Conservation (phyloP, 805 yeast genomes). For the Sugiyamaella chiloensis region DNA sequence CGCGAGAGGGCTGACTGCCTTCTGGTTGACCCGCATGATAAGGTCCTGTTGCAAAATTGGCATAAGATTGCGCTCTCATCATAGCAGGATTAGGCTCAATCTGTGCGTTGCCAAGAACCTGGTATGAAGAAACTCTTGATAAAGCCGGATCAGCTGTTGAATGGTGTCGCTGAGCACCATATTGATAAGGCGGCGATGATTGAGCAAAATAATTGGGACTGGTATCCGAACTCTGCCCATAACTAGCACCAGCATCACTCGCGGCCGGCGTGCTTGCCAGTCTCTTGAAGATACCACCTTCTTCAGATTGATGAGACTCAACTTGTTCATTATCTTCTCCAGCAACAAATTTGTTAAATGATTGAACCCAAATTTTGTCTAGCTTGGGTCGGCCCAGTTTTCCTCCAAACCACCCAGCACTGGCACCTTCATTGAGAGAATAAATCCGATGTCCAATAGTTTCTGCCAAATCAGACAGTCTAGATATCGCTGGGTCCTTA, state of each 20-base stretch:
- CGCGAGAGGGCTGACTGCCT: background rate
- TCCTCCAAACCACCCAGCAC: constrained; percentile 67
- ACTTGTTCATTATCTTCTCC: constrained; percentile 52
- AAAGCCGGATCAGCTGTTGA: background rate
- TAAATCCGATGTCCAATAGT: constrained; percentile 39
- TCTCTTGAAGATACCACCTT: constrained; percentile 28
- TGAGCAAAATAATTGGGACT: background rate
- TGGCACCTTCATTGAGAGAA: constrained; percentile 24
- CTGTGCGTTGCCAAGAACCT: background rate
- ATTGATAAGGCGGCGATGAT: constrained; percentile 9
- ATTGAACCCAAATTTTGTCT: constrained; percentile 86
- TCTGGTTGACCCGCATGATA: background rate
- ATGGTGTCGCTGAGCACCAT: background rate
- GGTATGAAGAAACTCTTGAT: background rate
- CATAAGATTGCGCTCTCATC: background rate
- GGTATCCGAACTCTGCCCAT: constrained; percentile 7
- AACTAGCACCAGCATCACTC: no score
- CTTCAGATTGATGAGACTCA: constrained; percentile 15
- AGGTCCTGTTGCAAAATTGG: background rate
- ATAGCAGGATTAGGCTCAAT: background rate
- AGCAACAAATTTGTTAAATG: constrained; percentile 73
- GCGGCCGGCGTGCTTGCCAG: constrained; percentile 28
- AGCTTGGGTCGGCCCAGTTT: constrained; percentile 46
- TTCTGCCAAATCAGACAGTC: constrained; percentile 39
- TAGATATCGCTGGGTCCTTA: constrained; percentile 35